Evolutionary conservation across 83 land plant species (phyloP).

Genomic region (Picea mariana): DNA sequence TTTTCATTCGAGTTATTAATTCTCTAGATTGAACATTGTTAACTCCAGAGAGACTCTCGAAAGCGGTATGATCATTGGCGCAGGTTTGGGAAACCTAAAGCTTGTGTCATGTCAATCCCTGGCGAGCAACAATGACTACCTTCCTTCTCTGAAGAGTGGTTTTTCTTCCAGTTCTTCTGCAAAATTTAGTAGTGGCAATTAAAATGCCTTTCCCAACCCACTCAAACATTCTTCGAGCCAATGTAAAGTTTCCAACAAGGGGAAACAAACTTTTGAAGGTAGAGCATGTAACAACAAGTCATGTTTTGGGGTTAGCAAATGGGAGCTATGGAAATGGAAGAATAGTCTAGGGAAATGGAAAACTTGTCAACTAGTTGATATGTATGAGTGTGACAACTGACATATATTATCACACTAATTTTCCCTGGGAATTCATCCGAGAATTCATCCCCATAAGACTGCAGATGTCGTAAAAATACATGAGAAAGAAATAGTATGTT

Average conservation of each 20-base stretch:
- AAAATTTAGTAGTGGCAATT: neutral
- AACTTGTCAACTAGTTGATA: neutral
- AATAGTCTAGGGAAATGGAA: constrained; percentile 23
- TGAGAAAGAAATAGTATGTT: too few species aligned
- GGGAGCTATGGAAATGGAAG: too few species aligned
- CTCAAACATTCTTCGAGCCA: neutral
- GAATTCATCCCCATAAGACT: too few species aligned
- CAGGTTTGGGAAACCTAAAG: neutral
- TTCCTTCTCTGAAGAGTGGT: neutral
- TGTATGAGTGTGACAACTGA: too few species aligned
- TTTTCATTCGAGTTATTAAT: too few species aligned
- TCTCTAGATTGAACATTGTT: neutral
- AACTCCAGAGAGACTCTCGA: neutral
- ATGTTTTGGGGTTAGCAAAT: too few species aligned
- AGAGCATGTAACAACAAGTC: too few species aligned
- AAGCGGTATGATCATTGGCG: constrained; percentile 10
- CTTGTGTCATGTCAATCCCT: constrained; percentile 9
- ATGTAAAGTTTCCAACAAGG: neutral
- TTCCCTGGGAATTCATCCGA: too few species aligned
- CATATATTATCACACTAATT: too few species aligned
- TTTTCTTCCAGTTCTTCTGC: constrained; percentile 8
- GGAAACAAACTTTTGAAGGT: constrained; percentile 5
- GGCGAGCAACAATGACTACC: constrained; percentile 5
- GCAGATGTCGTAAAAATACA: too few species aligned
- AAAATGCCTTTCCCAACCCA: neutral